Percentiles rank a stretch among this genome's conserved stretches.
These are phyloP conservation scores for Chlamydomonas incerta DNA, from an alignment of 139 green algal species.

Conservation along the genomic window DNA sequence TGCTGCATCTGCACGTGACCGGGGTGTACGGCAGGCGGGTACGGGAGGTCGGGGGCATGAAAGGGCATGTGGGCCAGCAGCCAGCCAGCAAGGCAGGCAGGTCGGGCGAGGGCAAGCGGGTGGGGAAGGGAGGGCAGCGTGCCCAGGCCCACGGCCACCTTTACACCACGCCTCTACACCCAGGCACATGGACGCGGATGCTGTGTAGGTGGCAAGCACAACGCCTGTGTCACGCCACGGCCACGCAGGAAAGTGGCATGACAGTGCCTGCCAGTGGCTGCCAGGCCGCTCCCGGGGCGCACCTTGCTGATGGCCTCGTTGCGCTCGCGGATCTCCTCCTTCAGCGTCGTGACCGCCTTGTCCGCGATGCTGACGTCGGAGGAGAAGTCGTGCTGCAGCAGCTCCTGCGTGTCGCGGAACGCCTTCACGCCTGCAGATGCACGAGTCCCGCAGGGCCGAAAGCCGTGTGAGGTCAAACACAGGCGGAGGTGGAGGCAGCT, in stretches of 20 bases:
- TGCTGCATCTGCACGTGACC: constrained; percentile 10
- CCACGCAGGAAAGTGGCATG: too few relatives aligned
- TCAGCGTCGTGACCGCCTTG: constrained; percentile 14
- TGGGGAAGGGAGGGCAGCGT: too few relatives aligned
- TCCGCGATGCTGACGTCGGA: background rate
- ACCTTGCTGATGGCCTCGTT: constrained; percentile 15
- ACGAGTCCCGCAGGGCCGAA: too few relatives aligned
- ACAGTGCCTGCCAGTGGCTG: too few relatives aligned
- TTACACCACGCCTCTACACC: too few relatives aligned
- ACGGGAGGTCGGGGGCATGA: background rate
- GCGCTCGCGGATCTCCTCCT: constrained; percentile 22
- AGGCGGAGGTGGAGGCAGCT: background rate
- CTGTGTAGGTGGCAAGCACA: too few relatives aligned
- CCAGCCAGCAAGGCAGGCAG: too few relatives aligned
- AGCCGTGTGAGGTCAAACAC: background rate
- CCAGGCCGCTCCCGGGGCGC: background rate
- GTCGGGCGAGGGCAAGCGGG: too few relatives aligned
- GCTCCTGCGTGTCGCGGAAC: background rate
- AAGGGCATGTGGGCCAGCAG: background rate
- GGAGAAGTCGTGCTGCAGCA: constrained; percentile 19
- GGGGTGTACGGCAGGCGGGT: background rate
- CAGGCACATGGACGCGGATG: too few relatives aligned
- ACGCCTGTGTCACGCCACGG: too few relatives aligned
- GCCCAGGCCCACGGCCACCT: too few relatives aligned
- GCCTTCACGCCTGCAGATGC: background rate